Evolutionary conservation across 2,329 filamentous ascomycete genomes (phyloP).

Genomic region (Rhynchosporium agropyri): DNA sequence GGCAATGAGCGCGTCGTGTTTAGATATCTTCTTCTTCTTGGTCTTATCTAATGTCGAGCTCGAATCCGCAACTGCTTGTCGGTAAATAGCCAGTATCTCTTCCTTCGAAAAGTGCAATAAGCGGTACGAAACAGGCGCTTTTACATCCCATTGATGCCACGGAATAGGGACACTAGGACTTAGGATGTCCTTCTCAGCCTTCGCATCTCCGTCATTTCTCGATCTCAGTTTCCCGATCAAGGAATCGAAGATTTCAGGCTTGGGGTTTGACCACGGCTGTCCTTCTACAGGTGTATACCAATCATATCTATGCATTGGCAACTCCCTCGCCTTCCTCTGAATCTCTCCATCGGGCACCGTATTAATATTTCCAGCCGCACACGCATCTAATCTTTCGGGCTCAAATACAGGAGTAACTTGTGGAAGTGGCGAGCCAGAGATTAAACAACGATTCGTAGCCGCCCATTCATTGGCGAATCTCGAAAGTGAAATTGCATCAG

Average conservation of each 20-base stretch:
- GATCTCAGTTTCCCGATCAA: slow-evolving; percentile 11
- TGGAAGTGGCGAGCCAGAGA: slow-evolving; percentile 20
- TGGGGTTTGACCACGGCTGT: slow-evolving; percentile 33
- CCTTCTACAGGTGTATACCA: slow-evolving; percentile 43
- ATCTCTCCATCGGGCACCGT: slow-evolving; percentile 36
- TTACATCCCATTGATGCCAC: slow-evolving; percentile 49
- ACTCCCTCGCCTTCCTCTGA: slow-evolving; percentile 40
- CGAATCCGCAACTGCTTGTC: slow-evolving; percentile 25
- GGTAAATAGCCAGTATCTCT: slow-evolving; percentile 45
- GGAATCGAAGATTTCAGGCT: slow-evolving; percentile 36
- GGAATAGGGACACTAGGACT: slow-evolving; percentile 43
- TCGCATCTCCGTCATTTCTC: slow-evolving; percentile 17
- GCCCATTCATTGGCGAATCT: slow-evolving; percentile 50
- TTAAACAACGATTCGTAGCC: slow-evolving; percentile 35
- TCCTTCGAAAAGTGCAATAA: slow-evolving; percentile 45
- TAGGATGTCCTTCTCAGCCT: not conserved
- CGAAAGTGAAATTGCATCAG: slow-evolving; percentile 49
- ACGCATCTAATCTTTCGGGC: slow-evolving; percentile 45
- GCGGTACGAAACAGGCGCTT: slow-evolving; percentile 41
- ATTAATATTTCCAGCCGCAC: slow-evolving; percentile 41
- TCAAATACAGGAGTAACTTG: slow-evolving; percentile 45
- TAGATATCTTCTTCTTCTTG: slow-evolving; percentile 41
- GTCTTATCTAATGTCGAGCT: not conserved
- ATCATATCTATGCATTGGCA: slow-evolving; percentile 52
- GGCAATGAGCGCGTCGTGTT: slow-evolving; percentile 50